These are phyloP conservation scores for Zymoseptoria ardabiliae DNA, from an alignment of 2,329 filamentous ascomycete species.

Conservation along the genomic window DNA sequence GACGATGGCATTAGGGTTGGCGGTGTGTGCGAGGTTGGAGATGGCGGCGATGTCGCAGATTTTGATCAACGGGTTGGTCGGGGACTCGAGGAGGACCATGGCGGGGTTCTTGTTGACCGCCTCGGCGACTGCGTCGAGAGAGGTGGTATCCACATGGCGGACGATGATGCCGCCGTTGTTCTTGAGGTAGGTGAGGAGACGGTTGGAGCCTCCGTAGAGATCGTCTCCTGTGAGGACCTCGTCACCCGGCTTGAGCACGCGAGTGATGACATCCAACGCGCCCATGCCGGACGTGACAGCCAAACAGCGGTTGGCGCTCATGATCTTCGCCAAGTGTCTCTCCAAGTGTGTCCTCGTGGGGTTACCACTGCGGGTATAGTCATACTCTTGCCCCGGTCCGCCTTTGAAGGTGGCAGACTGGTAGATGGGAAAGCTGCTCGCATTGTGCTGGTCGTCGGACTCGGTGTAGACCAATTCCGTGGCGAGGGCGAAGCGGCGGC, in stretches of 20 bases:
- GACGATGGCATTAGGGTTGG: slow-evolving; percentile 72
- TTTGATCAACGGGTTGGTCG: slow-evolving; percentile 97
- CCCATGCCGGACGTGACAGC: slow-evolving; percentile 97
- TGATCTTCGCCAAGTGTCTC: slow-evolving; percentile 95
- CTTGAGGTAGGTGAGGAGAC: slow-evolving; percentile 84
- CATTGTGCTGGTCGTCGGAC: slow-evolving; percentile 91
- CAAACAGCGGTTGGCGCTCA: slow-evolving; percentile 85
- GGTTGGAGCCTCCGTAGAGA: slow-evolving; percentile 90
- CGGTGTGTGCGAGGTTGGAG: slow-evolving; percentile 65
- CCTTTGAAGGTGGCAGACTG: slow-evolving; percentile 98
- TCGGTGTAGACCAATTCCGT: slow-evolving; percentile 97
- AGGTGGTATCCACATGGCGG: slow-evolving; percentile 92
- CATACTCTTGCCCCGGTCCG: slow-evolving; percentile 73
- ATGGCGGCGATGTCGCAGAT: slow-evolving; percentile 87
- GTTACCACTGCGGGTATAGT: slow-evolving; percentile 97
- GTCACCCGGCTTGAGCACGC: slow-evolving; percentile 82
- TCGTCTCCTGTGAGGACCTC: slow-evolving; percentile 97
- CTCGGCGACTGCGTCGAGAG: slow-evolving; percentile 59
- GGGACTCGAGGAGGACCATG: slow-evolving; percentile 93
- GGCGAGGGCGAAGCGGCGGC: slow-evolving; percentile 82
- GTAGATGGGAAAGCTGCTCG: slow-evolving; percentile 94
- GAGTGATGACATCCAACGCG: slow-evolving; percentile 90
- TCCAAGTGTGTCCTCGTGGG: slow-evolving; percentile 94
- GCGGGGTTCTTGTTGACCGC: slow-evolving; percentile 73
- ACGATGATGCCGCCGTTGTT: slow-evolving; percentile 87